These are phyloP conservation scores for Tulasnella sp. DNA, from an alignment of 768 basidiomycete genomes.

Conservation along the genomic window DNA sequence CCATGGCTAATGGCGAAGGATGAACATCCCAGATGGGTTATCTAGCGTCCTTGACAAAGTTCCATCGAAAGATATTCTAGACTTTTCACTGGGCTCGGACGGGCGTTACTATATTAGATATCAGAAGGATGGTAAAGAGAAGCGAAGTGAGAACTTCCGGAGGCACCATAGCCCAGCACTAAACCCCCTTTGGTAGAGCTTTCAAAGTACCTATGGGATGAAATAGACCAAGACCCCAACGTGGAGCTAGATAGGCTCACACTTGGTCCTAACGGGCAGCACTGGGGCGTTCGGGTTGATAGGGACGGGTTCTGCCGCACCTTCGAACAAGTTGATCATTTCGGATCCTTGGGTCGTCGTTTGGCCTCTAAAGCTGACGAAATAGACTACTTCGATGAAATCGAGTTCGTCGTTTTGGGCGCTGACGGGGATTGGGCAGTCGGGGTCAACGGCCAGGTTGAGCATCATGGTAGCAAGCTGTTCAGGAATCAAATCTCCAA, in stretches of 20 bases:
- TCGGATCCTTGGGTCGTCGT: neutral
- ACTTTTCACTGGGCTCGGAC: constrained; percentile 14
- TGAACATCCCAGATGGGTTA: neutral
- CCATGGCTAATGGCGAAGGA: neutral
- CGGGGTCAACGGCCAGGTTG: neutral
- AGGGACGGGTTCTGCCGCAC: too few relatives aligned
- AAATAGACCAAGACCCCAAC: constrained; percentile 1
- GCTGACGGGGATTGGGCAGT: neutral
- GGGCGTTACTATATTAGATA: constrained; percentile 20
- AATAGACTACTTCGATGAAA: neutral
- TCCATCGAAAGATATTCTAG: neutral
- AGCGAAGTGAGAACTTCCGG: neutral
- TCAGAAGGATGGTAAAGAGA: neutral
- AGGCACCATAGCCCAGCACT: neutral
- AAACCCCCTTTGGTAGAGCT: neutral
- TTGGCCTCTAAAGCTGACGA: neutral
- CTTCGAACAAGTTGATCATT: neutral
- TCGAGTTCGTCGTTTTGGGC: neutral
- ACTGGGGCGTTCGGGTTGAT: constrained; percentile 3
- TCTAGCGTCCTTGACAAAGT: neutral
- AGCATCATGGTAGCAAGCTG: neutral
- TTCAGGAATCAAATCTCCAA: neutral
- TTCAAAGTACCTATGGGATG: constrained; percentile 8
- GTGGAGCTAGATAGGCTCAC: neutral
- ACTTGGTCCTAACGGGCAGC: neutral